Conservation (phyloP, 441 rosid genomes). For the Iberis amara region DNA sequence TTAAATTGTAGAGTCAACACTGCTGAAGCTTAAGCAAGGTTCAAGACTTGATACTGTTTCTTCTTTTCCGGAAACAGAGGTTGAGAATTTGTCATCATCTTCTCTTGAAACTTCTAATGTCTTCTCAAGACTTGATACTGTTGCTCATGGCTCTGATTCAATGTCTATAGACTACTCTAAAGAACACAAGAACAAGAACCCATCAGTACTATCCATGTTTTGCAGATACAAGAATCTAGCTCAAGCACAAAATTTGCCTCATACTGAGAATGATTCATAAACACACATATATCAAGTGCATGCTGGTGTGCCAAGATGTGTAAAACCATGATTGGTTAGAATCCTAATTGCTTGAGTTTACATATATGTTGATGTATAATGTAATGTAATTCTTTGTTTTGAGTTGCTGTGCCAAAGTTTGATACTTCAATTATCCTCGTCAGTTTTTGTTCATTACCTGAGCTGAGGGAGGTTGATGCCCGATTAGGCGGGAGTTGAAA, state of each 20-base stretch:
- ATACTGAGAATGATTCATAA: neutral
- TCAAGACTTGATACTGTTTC: slow-evolving; percentile 36
- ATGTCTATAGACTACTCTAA: slow-evolving; percentile 30
- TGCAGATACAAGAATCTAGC: slow-evolving; percentile 44
- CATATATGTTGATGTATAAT: slow-evolving; percentile 1
- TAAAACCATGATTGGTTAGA: neutral
- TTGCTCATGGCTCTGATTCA: slow-evolving; percentile 7
- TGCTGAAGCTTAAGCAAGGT: slow-evolving; percentile 68
- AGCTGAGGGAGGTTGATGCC: no score
- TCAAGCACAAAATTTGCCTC: slow-evolving; percentile 15
- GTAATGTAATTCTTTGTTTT: no score
- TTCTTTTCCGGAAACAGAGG: slow-evolving; percentile 23
- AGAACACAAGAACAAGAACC: slow-evolving; percentile 22
- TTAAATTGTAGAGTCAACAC: slow-evolving; percentile 48
- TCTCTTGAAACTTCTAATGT: neutral
- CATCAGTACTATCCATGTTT: slow-evolving; percentile 46
- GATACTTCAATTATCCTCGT: neutral
- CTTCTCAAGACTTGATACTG: neutral
- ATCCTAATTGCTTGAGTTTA: neutral
- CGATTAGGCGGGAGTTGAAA: no score
- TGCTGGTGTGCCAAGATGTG: neutral
- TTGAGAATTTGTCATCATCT: slow-evolving; percentile 20
- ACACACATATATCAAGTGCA: neutral
- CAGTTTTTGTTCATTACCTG: neutral
- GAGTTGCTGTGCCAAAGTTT: no score